Percentiles rank a stretch among this genome's conserved stretches.
Evolutionary conservation across 108 stramenopile species (phyloP).

Genomic region (Chaetoceros tenuissimus): DNA sequence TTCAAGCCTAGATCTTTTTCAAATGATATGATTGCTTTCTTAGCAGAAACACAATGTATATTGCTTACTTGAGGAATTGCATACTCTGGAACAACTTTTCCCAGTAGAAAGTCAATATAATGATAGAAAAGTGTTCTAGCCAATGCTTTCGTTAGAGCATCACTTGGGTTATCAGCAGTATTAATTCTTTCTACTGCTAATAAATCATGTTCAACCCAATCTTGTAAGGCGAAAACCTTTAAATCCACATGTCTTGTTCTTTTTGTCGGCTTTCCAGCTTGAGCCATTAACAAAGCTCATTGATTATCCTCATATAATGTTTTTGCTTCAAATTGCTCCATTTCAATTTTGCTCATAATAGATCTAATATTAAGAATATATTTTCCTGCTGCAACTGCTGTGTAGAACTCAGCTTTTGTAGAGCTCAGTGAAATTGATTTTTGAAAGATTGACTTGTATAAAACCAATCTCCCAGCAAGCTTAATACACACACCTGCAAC

Average conservation of each 20-base stretch:
- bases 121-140: conserved; percentile 3
- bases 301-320: conserved; percentile 19
- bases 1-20: too few relatives aligned
- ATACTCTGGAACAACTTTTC: too few relatives aligned
- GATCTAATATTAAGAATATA: conserved; percentile 12
- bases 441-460: conserved; percentile 15
- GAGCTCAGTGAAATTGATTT: conserved; percentile 11
- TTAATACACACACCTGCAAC: conserved; percentile 13
- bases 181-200: neutral
- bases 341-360: conserved; percentile 21
- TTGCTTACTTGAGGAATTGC: too few relatives aligned
- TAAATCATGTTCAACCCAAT: conserved; percentile 9
- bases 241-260: conserved; percentile 29
- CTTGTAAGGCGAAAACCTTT: conserved; percentile 17
- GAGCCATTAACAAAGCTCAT: conserved; percentile 15
- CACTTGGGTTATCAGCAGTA: conserved; percentile 8
- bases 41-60: too few relatives aligned
- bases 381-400: conserved; percentile 17
- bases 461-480: conserved; percentile 21
- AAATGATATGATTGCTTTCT: too few relatives aligned
- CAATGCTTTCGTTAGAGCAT: conserved; percentile 7
- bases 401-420: conserved; percentile 18
- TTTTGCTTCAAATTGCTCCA: conserved; percentile 7
- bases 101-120: too few relatives aligned
- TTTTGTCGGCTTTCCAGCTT: conserved; percentile 21